A percentile compares a stretch with the other conserved stretches of the same genome.
phyloP scores from a whole-genome alignment of 257 asterid genomes.

The Haberlea rhodopensis region DNA sequence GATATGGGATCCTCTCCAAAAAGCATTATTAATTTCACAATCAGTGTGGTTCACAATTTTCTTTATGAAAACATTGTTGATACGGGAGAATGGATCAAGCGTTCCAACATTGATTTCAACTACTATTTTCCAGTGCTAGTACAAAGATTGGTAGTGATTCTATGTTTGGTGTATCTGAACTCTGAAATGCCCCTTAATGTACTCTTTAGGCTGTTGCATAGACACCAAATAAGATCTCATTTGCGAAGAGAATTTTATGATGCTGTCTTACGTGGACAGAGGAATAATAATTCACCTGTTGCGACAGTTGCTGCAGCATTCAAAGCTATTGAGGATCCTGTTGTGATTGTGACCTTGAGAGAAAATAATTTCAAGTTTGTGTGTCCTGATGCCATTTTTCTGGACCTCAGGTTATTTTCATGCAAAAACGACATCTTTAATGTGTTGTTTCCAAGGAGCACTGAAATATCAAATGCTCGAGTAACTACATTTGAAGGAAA shows the following conservation, averaged over 20 bases:
- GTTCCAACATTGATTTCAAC: constrained; percentile 5
- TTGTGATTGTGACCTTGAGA: constrained; percentile 34
- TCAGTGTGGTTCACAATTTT: constrained; percentile 23
- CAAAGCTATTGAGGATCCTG: constrained; percentile 44
- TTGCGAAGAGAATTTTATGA: constrained; percentile 40
- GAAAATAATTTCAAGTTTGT: background rate
- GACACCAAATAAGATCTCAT: constrained; percentile 12
- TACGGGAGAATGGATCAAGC: constrained; percentile 37
- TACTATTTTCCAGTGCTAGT: constrained; percentile 36
- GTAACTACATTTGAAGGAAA: background rate
- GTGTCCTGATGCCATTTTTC: constrained; percentile 37
- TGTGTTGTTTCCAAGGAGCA: constrained; percentile 34
- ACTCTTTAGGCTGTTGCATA: constrained; percentile 17
- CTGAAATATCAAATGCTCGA: background rate
- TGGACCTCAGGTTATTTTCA: constrained; percentile 31
- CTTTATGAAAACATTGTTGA: background rate
- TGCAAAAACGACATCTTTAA: constrained; percentile 31
- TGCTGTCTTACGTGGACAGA: constrained; percentile 23
- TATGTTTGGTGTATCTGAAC: constrained; percentile 47
- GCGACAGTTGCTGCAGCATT: constrained; percentile 43
- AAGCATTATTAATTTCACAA: constrained; percentile 18
- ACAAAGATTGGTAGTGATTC: constrained; percentile 42
- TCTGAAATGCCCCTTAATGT: constrained; percentile 20
- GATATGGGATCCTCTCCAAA: background rate
- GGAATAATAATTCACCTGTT: background rate